Percentiles rank a stretch among this genome's conserved stretches.
These are phyloP conservation scores for Fusarium sp. DNA, from an alignment of 2,329 filamentous ascomycete species.

Conservation along the genomic window DNA sequence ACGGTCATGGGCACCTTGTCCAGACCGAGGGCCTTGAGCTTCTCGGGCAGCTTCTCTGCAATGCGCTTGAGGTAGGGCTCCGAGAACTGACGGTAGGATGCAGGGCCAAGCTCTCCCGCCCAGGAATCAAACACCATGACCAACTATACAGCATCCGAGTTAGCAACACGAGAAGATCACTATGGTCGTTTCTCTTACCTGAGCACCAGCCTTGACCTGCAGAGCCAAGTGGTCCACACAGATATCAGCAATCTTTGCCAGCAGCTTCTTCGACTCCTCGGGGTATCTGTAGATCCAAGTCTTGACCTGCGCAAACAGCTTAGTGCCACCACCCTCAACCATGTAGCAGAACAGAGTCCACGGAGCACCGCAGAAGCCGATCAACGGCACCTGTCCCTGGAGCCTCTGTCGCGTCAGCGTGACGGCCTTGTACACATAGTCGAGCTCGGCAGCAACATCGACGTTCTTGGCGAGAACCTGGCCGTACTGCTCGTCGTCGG, in stretches of 20 bases:
- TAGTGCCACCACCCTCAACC: slow-evolving; percentile 97
- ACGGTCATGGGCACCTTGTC: slow-evolving; percentile 95
- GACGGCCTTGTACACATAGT: slow-evolving; percentile 96
- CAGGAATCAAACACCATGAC: slow-evolving; percentile 98
- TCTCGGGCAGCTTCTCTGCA: slow-evolving; percentile 80
- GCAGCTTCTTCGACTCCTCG: slow-evolving; percentile 80
- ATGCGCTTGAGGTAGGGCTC: slow-evolving; percentile 90
- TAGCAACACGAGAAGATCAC: not conserved
- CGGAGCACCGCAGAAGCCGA: slow-evolving; percentile 96
- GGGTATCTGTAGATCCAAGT: slow-evolving; percentile 96
- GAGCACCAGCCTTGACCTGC: slow-evolving; percentile 93
- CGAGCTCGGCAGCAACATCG: slow-evolving; percentile 85
- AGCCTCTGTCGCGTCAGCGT: slow-evolving; percentile 91
- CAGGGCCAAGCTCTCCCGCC: slow-evolving; percentile 92
- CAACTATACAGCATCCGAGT: slow-evolving; percentile 62
- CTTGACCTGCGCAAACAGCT: slow-evolving; percentile 94
- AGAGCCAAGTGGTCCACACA: slow-evolving; percentile 95
- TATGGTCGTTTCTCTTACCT: slow-evolving; percentile 62
- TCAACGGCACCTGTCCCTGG: slow-evolving; percentile 87
- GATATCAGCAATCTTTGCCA: slow-evolving; percentile 92
- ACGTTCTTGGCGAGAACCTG: slow-evolving; percentile 81
- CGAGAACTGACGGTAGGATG: slow-evolving; percentile 85
- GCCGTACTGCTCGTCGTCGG: slow-evolving; percentile 85
- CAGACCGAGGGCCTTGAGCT: slow-evolving; percentile 78
- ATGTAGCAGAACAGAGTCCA: slow-evolving; percentile 99